phyloP scores from a whole-genome alignment of 2,329 filamentous ascomycete species.

The Davidsoniella eucalypti region DNA sequence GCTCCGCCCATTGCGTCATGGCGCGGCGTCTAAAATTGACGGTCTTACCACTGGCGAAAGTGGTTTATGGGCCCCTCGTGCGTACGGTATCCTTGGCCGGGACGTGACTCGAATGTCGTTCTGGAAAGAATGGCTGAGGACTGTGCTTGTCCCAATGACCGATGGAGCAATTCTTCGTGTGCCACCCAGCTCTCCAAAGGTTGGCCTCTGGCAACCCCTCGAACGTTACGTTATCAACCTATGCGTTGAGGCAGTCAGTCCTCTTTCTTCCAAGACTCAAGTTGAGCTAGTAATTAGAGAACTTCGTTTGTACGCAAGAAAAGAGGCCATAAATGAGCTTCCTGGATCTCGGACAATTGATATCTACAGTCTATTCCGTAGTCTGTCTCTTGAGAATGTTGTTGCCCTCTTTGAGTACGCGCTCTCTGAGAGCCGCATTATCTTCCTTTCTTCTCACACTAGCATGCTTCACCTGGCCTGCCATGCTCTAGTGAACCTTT shows the following conservation, averaged over 20 bases:
- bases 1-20: conserved; percentile 78
- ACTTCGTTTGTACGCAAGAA: conserved; percentile 76
- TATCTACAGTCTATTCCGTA: conserved; percentile 81
- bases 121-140: conserved; percentile 97
- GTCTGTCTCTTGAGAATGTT: conserved; percentile 80
- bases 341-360: conserved; percentile 84
- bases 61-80: conserved; percentile 85
- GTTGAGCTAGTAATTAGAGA: conserved; percentile 85
- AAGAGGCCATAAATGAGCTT: conserved; percentile 83
- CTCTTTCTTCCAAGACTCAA: conserved; percentile 84
- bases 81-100: conserved; percentile 80
- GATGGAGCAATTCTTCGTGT: conserved; percentile 71
- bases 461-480: conserved; percentile 91
- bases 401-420: conserved; percentile 86
- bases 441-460: conserved; percentile 87
- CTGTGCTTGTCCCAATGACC: conserved; percentile 88
- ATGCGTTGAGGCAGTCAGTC: conserved; percentile 86
- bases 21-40: conserved; percentile 91
- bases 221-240: conserved; percentile 95
- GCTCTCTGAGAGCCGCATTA: conserved; percentile 84
- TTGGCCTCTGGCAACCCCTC: conserved; percentile 89
- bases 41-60: conserved; percentile 90
- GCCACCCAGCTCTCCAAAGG: conserved; percentile 71
- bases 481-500: conserved; percentile 64
- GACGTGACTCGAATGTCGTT: conserved; percentile 73